phyloP scores from a whole-genome alignment of 1,284 basidiomycete genomes.

The Rhodotorula sp. region DNA sequence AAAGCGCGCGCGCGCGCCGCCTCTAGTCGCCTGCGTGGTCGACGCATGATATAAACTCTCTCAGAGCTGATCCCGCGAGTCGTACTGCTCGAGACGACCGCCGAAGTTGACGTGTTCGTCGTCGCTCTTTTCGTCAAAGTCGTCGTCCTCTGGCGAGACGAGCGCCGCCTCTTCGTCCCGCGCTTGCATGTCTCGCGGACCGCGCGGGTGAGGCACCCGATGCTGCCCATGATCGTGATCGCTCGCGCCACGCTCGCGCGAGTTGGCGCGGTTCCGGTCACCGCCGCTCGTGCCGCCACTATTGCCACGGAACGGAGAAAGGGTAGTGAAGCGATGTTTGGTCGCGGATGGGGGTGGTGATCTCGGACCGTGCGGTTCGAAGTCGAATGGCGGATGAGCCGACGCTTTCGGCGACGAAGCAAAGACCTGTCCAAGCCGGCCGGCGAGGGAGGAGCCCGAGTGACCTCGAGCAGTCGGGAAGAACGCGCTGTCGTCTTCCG shows the following conservation, averaged over 20 bases:
- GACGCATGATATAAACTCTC: neutral
- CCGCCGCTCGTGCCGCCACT: neutral
- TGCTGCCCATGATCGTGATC: neutral
- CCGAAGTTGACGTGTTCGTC: constrained; percentile 1
- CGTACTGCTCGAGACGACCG: constrained; percentile 14
- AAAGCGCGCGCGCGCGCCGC: neutral
- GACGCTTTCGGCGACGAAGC: neutral
- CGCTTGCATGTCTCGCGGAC: constrained; percentile 28
- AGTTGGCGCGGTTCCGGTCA: neutral
- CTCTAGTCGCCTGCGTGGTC: neutral
- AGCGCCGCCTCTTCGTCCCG: constrained; percentile 27
- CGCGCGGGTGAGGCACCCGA: constrained; percentile 18
- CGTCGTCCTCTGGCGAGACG: constrained; percentile 1
- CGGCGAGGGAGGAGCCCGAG: neutral
- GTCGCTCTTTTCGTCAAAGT: constrained; percentile 11
- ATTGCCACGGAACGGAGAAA: constrained; percentile 9
- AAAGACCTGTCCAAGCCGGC: neutral
- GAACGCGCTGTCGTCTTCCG: neutral
- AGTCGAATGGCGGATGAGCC: neutral
- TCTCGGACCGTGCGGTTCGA: neutral
- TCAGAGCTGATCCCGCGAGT: constrained; percentile 24
- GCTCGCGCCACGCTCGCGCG: neutral
- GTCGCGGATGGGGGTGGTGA: constrained; percentile 1
- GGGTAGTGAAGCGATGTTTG: constrained; percentile 5
- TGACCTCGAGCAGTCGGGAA: neutral